Evolutionary conservation across 495 filamentous ascomycete species (phyloP).

Genomic region (Aspergillus panamensis): DNA sequence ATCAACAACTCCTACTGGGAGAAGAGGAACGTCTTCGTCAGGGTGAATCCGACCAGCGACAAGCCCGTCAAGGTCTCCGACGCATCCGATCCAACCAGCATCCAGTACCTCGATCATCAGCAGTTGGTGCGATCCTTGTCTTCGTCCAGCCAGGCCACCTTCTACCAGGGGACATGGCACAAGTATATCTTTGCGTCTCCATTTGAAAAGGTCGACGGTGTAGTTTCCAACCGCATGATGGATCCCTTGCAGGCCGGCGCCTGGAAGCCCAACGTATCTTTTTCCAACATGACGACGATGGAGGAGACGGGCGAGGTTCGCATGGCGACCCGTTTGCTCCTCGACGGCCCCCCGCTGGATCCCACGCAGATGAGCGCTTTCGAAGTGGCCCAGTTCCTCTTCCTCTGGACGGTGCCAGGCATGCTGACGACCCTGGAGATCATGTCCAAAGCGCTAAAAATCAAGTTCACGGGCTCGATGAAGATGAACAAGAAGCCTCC

Average conservation of each 20-base stretch:
- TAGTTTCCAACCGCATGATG: constrained; percentile 8
- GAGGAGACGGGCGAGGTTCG: constrained; percentile 7
- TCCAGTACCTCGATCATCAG: constrained; percentile 6
- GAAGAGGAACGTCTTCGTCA: constrained; percentile 43
- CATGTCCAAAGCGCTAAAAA: constrained; percentile 10
- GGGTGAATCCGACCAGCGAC: neutral
- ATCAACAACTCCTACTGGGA: constrained; percentile 79
- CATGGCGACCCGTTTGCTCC: constrained; percentile 12
- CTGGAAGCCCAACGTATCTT: constrained; percentile 9
- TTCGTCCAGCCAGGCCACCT: neutral
- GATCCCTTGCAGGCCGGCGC: constrained; percentile 2
- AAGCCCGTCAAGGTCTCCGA: neutral
- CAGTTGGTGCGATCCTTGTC: constrained; percentile 2
- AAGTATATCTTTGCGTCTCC: constrained; percentile 18
- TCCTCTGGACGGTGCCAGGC: constrained; percentile 10
- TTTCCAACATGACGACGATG: constrained; percentile 15
- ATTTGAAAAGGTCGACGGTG: constrained; percentile 16
- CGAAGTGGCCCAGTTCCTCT: constrained; percentile 1
- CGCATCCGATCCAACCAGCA: neutral
- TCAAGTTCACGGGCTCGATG: constrained; percentile 7
- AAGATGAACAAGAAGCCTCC: constrained; percentile 14
- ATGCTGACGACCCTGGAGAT: constrained; percentile 12
- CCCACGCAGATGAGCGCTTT: constrained; percentile 3
- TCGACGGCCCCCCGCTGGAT: constrained; percentile 8
- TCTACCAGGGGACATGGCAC: constrained; percentile 16